phyloP scores from a whole-genome alignment of 768 basidiomycete species.

The Lentinula aciculospora region DNA sequence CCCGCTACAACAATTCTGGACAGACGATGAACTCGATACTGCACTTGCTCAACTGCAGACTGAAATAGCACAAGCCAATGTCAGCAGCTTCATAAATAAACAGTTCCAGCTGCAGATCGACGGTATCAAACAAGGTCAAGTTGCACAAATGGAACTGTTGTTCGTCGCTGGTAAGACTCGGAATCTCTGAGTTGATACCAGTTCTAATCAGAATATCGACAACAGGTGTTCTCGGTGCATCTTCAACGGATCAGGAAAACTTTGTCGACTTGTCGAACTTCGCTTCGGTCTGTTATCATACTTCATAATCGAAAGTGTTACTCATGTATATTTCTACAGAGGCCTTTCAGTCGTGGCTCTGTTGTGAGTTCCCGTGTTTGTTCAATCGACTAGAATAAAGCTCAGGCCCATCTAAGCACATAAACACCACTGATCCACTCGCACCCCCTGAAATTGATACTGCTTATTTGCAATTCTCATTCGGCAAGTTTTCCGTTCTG shows the following conservation, averaged over 20 bases:
- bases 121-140: not conserved
- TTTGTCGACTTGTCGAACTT: not conserved
- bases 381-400: not conserved
- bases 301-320: not conserved
- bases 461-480: constrained; percentile 1
- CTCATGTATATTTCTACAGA: not conserved
- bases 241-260: not conserved
- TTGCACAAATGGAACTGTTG: not conserved
- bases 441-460: constrained; percentile 1
- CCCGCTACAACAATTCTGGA: not conserved
- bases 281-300: not conserved
- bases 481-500: not conserved
- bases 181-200: not conserved
- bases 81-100: not conserved
- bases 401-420: not conserved
- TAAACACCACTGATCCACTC: constrained; percentile 3
- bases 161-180: not conserved
- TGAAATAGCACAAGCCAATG: not conserved
- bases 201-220: not conserved
- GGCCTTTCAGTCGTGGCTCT: constrained; percentile 3
- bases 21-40: not conserved
- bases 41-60: not conserved
- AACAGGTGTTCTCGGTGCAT: not conserved
- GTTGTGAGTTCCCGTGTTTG: not conserved
- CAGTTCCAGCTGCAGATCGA: not conserved